Conservation (phyloP, 139 green algal genomes). For the Coelastrella sp. region DNA sequence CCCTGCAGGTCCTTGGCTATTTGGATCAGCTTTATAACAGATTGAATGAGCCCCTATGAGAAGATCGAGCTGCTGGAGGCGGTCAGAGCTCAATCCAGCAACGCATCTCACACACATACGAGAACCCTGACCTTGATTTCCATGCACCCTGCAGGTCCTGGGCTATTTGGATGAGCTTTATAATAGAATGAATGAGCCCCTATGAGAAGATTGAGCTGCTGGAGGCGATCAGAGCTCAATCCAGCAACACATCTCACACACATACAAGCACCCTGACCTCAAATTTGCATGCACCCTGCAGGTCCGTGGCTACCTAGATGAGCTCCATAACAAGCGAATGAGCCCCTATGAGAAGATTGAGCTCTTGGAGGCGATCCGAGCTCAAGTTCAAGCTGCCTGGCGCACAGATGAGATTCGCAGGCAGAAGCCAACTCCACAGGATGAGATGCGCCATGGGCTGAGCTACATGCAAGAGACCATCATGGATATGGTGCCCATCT, state of each 20-base stretch:
- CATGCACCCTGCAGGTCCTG: too few relatives aligned
- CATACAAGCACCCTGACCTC: too few relatives aligned
- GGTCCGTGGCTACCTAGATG: conserved; percentile 78
- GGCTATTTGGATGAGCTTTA: too few relatives aligned
- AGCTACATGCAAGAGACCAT: conserved; percentile 95
- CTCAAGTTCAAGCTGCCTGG: conserved; percentile 87
- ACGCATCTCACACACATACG: too few relatives aligned
- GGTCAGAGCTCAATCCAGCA: conserved; percentile 72
- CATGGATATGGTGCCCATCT: conserved; percentile 79
- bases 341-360: conserved; percentile 86
- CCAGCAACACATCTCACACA: too few relatives aligned
- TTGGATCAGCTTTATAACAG: conserved; percentile 89
- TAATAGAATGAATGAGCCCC: too few relatives aligned
- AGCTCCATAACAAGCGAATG: conserved; percentile 88
- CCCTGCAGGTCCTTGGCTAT: conserved; percentile 64
- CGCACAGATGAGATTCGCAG: conserved; percentile 97
- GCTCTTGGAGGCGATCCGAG: conserved; percentile 80
- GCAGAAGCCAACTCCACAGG: conserved; percentile 89
- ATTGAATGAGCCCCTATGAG: conserved; percentile 85
- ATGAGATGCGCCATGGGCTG: conserved; percentile 96
- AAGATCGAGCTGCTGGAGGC: conserved; percentile 83
- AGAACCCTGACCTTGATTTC: too few relatives aligned
- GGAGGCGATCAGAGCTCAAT: too few relatives aligned
- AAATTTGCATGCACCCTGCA: neutral
- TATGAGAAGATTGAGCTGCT: too few relatives aligned